Conservation (phyloP, 768 basidiomycete genomes). For the Tephrocybe sp. region DNA sequence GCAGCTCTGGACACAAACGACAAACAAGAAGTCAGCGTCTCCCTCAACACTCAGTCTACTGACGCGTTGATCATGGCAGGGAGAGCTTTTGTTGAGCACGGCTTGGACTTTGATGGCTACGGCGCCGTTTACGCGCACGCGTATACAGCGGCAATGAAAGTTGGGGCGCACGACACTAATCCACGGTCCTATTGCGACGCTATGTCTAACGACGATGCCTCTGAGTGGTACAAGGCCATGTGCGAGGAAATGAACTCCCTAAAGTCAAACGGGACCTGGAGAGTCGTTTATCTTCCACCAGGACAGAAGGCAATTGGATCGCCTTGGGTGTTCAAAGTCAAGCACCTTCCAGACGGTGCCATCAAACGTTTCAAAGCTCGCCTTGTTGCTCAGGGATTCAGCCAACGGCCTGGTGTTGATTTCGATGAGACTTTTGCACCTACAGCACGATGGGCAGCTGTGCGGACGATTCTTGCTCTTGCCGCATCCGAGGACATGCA, state of each 20-base stretch:
- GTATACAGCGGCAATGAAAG: too few relatives aligned
- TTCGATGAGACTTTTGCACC: too few relatives aligned
- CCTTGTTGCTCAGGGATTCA: too few relatives aligned
- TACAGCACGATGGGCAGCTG: not conserved
- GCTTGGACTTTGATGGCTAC: not conserved
- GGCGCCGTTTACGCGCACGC: not conserved
- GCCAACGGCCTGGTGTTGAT: too few relatives aligned
- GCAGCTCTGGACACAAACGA: not conserved
- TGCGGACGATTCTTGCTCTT: not conserved
- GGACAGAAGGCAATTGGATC: constrained; percentile 31
- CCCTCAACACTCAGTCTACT: not conserved
- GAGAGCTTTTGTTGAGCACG: not conserved
- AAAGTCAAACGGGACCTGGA: constrained; percentile 36
- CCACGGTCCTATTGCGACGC: constrained; percentile 20
- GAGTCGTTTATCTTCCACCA: constrained; percentile 30
- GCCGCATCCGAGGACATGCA: not conserved
- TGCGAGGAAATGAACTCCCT: too few relatives aligned
- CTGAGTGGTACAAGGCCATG: constrained; percentile 26
- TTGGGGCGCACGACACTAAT: not conserved
- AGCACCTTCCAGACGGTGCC: too few relatives aligned
- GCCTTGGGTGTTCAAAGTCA: constrained; percentile 30
- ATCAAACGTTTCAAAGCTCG: too few relatives aligned
- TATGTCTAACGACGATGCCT: constrained; percentile 15
- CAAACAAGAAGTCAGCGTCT: constrained; percentile 5
- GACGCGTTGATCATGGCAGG: constrained; percentile 1